Base-by-base conservation (phyloP, 1,284 basidiomycete genomes). In the Rhodotorula sp. region DNA sequence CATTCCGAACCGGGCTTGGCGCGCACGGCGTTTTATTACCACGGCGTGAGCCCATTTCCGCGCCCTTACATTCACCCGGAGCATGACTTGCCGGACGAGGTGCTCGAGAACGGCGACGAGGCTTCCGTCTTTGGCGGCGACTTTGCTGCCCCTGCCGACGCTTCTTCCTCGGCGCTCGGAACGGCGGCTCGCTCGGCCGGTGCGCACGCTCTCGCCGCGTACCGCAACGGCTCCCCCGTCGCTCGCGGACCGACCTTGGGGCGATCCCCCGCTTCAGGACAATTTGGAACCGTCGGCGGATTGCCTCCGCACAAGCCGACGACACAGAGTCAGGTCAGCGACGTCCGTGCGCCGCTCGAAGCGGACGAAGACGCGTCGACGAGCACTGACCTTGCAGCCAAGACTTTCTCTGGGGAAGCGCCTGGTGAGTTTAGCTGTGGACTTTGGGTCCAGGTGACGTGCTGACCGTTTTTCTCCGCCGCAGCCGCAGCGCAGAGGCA, bases 21-120 rank as follows among this genome's bases (percentile, higher is more conserved):
- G 3, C 30, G 56, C 12, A 59, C 46, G 26, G 55, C 66, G 12
- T 67, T 51, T 51, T 61, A 67, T 48, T 46, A 46, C 37, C n/a
- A 51, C 26, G 46, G 56, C 24, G 56, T 45, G 44, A n/a, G 57
- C 18, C 62, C 62, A 15, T 29, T 55, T 26, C 49, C 48, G 12
- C 48, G 69, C 18, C 62, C 65, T 37, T 64, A 49, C 59, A 58
- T 70, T 22, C 53, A 67, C 51, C 69, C 69, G 14, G 65, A 42
- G 2, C 69, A 70, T 30, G 42, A 29, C 14, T 6, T 54, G 26
- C 56, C 42, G 22, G 46, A 57, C 1, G 59, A 45, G 18, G 30
- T 58, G 59, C n/a, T 67, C 58, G 69, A 70, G 14, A 57, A 55
- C 18, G 62, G 44, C 53, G 62, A 62, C 44, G 62, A 55, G 53